Evolutionary conservation across 345 rosid genomes (phyloP).

Genomic region (Eucalyptus rudis): DNA sequence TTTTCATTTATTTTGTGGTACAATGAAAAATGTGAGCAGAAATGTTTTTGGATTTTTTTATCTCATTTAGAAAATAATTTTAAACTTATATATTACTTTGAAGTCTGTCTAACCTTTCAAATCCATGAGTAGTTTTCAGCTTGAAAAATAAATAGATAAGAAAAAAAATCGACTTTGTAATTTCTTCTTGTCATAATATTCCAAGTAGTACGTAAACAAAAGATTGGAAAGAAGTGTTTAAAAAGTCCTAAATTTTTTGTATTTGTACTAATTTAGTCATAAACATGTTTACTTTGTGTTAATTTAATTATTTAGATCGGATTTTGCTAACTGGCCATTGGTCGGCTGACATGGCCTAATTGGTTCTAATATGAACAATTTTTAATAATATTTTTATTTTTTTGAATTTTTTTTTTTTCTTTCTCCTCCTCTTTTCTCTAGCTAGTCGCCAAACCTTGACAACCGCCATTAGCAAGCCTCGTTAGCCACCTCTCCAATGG

Average conservation of each 20-base stretch:
- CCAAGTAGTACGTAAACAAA: neutral
- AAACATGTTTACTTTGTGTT: accelerated
- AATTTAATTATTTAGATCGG: accelerated
- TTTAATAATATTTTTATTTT: too few relatives aligned
- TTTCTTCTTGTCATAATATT: neutral
- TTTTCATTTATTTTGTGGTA: neutral
- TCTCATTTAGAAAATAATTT: neutral
- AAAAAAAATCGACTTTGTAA: neutral
- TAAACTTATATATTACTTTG: neutral
- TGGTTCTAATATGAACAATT: accelerated
- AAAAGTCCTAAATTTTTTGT: too few relatives aligned
- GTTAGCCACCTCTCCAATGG: too few relatives aligned
- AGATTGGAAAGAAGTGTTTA: neutral
- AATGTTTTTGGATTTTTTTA: neutral
- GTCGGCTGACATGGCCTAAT: accelerated
- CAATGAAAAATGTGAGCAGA: neutral
- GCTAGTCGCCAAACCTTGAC: accelerated
- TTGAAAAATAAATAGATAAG: neutral
- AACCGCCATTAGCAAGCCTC: too few relatives aligned
- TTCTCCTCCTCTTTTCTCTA: too few relatives aligned
- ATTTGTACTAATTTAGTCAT: too few relatives aligned
- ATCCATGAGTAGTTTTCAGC: neutral
- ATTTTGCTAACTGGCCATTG: accelerated
- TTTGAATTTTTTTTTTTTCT: too few relatives aligned
- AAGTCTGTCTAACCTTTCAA: neutral